A percentile compares a stretch with the other conserved stretches of the same genome.
Evolutionary conservation across 768 basidiomycete genomes (phyloP).

Genomic region (Trichaptum fuscoviolaceum): DNA sequence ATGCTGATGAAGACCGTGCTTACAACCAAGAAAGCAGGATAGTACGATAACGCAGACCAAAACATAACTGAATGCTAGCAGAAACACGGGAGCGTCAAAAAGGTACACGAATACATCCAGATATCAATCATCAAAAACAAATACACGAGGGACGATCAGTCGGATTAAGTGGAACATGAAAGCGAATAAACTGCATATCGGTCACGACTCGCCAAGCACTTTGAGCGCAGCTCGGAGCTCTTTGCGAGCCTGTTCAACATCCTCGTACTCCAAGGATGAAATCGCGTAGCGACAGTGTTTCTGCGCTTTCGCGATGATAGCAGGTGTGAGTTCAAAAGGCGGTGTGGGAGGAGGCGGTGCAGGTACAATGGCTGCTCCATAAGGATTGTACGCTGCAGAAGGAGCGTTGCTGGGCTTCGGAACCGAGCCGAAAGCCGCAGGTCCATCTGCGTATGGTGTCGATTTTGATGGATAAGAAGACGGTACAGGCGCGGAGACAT

Average conservation of each 20-base stretch:
- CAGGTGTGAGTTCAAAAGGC: conserved; percentile 52
- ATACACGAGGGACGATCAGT: background rate
- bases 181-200: too few relatives aligned
- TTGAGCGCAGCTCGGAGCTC: conserved; percentile 77
- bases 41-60: background rate
- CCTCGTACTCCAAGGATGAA: conserved; percentile 94
- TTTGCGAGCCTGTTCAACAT: conserved; percentile 76
- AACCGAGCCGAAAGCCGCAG: background rate
- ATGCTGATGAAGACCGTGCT: background rate
- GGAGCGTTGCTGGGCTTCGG: conserved; percentile 5
- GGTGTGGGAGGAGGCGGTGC: conserved; percentile 15
- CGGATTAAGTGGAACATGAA: background rate
- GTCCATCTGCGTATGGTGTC: background rate
- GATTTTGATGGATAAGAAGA: conserved; percentile 12
- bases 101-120: background rate
- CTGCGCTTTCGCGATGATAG: conserved; percentile 69
- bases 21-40: background rate
- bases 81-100: background rate
- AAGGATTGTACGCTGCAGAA: conserved; percentile 5
- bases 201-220: conserved; percentile 41
- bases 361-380: conserved; percentile 6
- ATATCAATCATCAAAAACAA: background rate
- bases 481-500: conserved; percentile 13
- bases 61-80: background rate
- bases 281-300: conserved; percentile 93